Evolutionary conservation across 1,284 basidiomycete species (phyloP).

Genomic region (Microbotryomycetes sp.): DNA sequence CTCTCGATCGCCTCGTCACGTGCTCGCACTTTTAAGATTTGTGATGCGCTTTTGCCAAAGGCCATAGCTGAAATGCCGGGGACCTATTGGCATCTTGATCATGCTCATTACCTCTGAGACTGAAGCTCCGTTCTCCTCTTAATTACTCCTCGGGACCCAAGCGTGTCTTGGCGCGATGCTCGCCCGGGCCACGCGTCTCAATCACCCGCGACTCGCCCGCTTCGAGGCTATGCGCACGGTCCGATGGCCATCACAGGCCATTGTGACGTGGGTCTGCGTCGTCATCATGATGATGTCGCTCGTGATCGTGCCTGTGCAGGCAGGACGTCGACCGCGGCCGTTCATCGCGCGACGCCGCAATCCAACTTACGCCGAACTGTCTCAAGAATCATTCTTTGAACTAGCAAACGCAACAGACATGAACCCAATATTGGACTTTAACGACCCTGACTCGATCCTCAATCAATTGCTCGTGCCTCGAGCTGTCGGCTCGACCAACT

Average conservation of each 20-base stretch:
- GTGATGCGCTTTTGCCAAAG: too few relatives aligned
- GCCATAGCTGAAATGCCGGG: too few relatives aligned
- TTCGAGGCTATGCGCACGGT: too few relatives aligned
- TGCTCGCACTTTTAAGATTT: too few relatives aligned
- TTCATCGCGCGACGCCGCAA: slow-evolving; percentile 23
- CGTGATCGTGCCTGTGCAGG: background rate
- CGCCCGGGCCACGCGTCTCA: too few relatives aligned
- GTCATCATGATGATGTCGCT: background rate
- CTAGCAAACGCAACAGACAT: slow-evolving; percentile 17
- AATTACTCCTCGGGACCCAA: too few relatives aligned
- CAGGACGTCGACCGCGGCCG: slow-evolving; percentile 21
- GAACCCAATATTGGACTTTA: slow-evolving; percentile 28
- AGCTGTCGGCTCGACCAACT: slow-evolving; percentile 27
- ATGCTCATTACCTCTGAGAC: too few relatives aligned
- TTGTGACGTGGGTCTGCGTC: background rate
- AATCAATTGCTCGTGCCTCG: slow-evolving; percentile 33
- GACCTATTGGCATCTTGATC: too few relatives aligned
- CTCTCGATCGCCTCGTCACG: too few relatives aligned
- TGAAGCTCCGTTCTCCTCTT: too few relatives aligned
- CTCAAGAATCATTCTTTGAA: slow-evolving; percentile 4
- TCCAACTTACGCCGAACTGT: slow-evolving; percentile 29
- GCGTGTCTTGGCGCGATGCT: too few relatives aligned
- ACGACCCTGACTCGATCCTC: slow-evolving; percentile 22
- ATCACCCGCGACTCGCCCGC: too few relatives aligned
- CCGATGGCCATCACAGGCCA: background rate